These are phyloP conservation scores for Massariosphaeria phaeospora DNA, from an alignment of 495 filamentous ascomycete genomes.

Conservation along the genomic window DNA sequence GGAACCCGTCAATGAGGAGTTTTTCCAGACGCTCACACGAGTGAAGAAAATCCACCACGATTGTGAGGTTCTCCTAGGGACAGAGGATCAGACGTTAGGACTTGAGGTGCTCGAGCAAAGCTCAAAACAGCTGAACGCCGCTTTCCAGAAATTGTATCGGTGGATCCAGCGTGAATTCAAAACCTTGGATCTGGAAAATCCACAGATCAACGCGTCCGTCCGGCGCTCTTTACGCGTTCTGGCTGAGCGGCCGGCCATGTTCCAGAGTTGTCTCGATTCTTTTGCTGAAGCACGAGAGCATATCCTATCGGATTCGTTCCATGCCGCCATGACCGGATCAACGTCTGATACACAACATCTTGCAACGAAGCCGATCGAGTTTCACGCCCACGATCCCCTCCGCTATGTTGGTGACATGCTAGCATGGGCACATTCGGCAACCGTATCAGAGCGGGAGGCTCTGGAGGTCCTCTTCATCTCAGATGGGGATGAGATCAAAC, in stretches of 20 bases:
- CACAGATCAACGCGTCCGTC: conserved; percentile 82
- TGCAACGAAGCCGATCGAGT: conserved; percentile 84
- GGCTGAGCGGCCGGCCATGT: conserved; percentile 82
- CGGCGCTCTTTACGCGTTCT: conserved; percentile 79
- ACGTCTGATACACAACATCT: conserved; percentile 32
- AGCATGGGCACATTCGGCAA: conserved; percentile 90
- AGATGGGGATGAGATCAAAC: conserved; percentile 86
- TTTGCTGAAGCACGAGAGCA: conserved; percentile 89
- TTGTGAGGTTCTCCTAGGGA: conserved; percentile 81
- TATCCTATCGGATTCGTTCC: conserved; percentile 83
- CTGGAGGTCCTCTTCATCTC: conserved; percentile 86
- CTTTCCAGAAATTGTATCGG: conserved; percentile 89
- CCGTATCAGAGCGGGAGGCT: conserved; percentile 89
- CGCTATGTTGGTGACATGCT: conserved; percentile 97
- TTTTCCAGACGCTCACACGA: conserved; percentile 73
- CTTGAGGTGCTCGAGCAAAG: conserved; percentile 88
- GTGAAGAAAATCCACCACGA: conserved; percentile 85
- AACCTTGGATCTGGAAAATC: conserved; percentile 86
- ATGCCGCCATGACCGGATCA: conserved; percentile 79
- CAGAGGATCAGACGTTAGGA: conserved; percentile 80
- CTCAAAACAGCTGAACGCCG: conserved; percentile 76
- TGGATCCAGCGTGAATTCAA: conserved; percentile 96
- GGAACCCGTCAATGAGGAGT: conserved; percentile 77
- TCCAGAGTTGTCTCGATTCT: conserved; percentile 89
- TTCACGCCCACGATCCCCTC: conserved; percentile 85